Base-by-base conservation (phyloP, 148 eudicot species). In the Chenopodium quinoa region DNA sequence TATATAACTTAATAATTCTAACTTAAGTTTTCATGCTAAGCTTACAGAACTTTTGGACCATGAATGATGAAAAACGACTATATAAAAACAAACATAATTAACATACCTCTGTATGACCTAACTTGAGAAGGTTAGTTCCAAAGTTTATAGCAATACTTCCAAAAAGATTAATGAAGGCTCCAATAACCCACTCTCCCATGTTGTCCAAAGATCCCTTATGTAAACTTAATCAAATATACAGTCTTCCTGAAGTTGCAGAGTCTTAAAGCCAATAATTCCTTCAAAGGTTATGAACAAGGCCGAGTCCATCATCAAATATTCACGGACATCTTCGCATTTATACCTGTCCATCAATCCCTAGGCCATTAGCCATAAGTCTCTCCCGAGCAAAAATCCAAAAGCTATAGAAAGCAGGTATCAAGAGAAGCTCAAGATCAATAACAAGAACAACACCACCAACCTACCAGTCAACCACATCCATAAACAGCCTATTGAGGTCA, bases 181-280 rank as follows among this genome's bases (percentile, higher is more conserved):
- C 99, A 88, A 95, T 87, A 71, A 95, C 89, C 99, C 99, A 95
- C 90, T 93, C 98, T 74, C 99, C 97, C 99, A 95, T 95, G 81
- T 84, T 69, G 80, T 78, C 75, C 20, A 73, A 83, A 75, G 78
- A 83, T 83, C 77, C 82, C 70, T 75, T 62, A 75, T 46, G 32
- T 58, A 46, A 29, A 77, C 25, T 37, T 69, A 66, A 77, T 25
- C 58, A 66, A 1, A 58, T 75, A 9, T 70, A 13, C 67, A 74
- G 65, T 69, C 66, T 69, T 84, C 72, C 84, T 72, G 63, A 80
- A 77, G 37, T 71, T n/a, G 54, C n/a, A 27, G 67, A 76, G 50
- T 74, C 67, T 27, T 40, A 40, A 80, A 44, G 78, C 75, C 62
- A 62, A 72, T 58, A 23, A 68, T 82, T 78, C 76, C 83, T 79